phyloP scores from a whole-genome alignment of 805 yeast species.

The Saturnispora kantuleensis region DNA sequence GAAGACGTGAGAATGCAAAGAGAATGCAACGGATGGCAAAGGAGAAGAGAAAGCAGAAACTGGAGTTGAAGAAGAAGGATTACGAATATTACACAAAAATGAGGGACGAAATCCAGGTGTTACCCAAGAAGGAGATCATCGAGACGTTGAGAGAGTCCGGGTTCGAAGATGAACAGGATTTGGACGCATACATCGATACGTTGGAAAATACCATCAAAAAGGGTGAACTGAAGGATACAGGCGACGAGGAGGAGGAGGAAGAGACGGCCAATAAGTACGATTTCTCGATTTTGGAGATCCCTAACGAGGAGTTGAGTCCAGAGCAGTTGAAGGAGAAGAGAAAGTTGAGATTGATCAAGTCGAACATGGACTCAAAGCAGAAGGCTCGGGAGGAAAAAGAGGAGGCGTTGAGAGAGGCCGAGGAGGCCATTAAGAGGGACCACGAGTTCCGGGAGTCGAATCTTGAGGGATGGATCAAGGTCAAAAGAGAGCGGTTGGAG shows the following conservation, averaged over 20 bases:
- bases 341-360: slow-evolving; percentile 70
- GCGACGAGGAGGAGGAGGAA: slow-evolving; percentile 38
- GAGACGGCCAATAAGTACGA: slow-evolving; percentile 38
- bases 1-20: slow-evolving; percentile 75
- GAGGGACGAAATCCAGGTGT: slow-evolving; percentile 38
- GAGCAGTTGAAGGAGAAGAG: slow-evolving; percentile 83
- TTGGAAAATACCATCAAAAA: slow-evolving; percentile 62
- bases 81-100: slow-evolving; percentile 57
- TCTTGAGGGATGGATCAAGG: slow-evolving; percentile 68
- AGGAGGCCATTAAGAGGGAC: slow-evolving; percentile 56
- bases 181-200: slow-evolving; percentile 52
- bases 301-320: slow-evolving; percentile 73
- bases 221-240: slow-evolving; percentile 33
- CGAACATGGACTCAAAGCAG: slow-evolving; percentile 81
- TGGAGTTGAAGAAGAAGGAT: slow-evolving; percentile 74
- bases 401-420: slow-evolving; percentile 48
- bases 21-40: slow-evolving; percentile 91
- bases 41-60: slow-evolving; percentile 68
- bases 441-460: slow-evolving; percentile 69
- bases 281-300: slow-evolving; percentile 68
- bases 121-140: slow-evolving; percentile 45
- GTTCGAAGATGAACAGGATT: slow-evolving; percentile 64
- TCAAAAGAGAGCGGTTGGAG: slow-evolving; percentile 53
- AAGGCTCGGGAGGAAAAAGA: slow-evolving; percentile 73
- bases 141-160: slow-evolving; percentile 59